A percentile compares a stretch with the other conserved stretches of the same genome.
Conservation (phyloP, 2,329 filamentous ascomycete genomes). For the Setomelanomma holmii region DNA sequence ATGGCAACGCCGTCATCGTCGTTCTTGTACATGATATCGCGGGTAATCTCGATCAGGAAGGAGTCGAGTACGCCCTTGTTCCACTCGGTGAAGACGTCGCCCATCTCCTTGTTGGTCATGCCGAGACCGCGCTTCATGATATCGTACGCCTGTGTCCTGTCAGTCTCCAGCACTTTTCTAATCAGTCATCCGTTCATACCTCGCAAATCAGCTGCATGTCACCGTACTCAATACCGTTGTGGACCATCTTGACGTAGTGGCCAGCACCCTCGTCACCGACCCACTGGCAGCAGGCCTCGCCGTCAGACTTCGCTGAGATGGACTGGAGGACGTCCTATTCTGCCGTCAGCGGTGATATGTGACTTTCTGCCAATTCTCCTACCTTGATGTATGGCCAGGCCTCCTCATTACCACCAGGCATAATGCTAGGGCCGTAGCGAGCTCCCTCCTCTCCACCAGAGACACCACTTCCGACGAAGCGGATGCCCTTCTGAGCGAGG, state of each 20-base stretch:
- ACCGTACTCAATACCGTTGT: conserved; percentile 99
- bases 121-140: conserved; percentile 99
- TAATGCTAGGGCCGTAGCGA: conserved; percentile 94
- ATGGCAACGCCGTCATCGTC: conserved; percentile 90
- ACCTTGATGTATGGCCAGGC: conserved; percentile 95
- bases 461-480: conserved; percentile 96
- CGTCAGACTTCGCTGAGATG: conserved; percentile 96
- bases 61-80: conserved; percentile 97
- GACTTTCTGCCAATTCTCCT: conserved; percentile 1
- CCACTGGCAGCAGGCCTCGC: conserved; percentile 99
- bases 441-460: conserved; percentile 99
- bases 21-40: conserved; percentile 98
- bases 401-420: conserved; percentile 98
- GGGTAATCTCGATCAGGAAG: conserved; percentile 99
- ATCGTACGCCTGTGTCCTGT: conserved; percentile 80
- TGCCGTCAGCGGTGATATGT: conserved; percentile 20
- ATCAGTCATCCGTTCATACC: conserved; percentile 61
- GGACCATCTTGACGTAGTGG: conserved; percentile 99
- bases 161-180: conserved; percentile 3
- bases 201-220: conserved; percentile 99
- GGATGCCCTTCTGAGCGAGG: conserved; percentile 84
- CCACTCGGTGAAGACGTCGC: conserved; percentile 92
- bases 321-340: conserved; percentile 87
- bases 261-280: conserved; percentile 99
- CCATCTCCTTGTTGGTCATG: conserved; percentile 90